Percentiles rank a stretch among this genome's conserved stretches.
Evolutionary conservation across 2,329 filamentous ascomycete genomes (phyloP).

Genomic region (Cladobotryum mycophilum): DNA sequence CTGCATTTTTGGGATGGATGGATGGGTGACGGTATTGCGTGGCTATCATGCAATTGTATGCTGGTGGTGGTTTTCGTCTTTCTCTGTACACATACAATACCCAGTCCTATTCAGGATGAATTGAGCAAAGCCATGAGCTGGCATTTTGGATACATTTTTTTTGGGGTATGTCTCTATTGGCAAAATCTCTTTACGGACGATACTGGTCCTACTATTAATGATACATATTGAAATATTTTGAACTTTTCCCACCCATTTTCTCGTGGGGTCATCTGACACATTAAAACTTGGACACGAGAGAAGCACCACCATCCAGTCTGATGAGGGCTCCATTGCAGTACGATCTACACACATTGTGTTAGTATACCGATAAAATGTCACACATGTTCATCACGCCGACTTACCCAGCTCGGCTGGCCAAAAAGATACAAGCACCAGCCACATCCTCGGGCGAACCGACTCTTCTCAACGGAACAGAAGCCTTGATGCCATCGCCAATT

Average conservation of each 20-base stretch:
- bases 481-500: conserved; percentile 48
- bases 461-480: conserved; percentile 56
- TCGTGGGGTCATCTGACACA: background rate
- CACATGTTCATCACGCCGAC: conserved; percentile 11
- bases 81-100: background rate
- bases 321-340: conserved; percentile 62
- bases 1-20: background rate
- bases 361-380: conserved; percentile 35
- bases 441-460: conserved; percentile 65
- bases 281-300: conserved; percentile 41
- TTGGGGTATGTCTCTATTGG: too few species aligned
- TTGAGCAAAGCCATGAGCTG: background rate
- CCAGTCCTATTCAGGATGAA: background rate
- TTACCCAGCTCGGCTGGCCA: conserved; percentile 59
- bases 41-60: background rate
- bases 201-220: background rate
- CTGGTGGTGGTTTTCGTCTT: background rate
- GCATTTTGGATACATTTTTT: too few species aligned
- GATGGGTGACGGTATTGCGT: background rate
- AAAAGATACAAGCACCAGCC: conserved; percentile 64
- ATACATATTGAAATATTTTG: background rate
- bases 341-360: conserved; percentile 24
- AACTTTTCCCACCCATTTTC: background rate
- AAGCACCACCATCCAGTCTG: conserved; percentile 52
- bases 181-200: too few species aligned